These are phyloP conservation scores for Pseudogymnoascus sp. DNA, from an alignment of 2,329 filamentous ascomycete species.

Conservation along the genomic window DNA sequence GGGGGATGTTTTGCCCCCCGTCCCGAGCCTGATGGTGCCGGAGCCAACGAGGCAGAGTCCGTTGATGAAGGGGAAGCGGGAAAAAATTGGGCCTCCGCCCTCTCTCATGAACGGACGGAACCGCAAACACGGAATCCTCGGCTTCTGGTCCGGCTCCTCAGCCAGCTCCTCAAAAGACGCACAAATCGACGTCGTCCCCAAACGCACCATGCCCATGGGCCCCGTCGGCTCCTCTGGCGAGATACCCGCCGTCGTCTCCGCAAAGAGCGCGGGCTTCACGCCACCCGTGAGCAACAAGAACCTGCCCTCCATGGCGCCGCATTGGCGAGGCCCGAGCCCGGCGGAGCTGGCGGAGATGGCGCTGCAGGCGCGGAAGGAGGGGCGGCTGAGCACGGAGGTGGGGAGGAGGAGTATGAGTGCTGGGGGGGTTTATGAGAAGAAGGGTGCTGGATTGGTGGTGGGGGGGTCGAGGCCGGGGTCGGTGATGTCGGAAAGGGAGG, in stretches of 20 bases:
- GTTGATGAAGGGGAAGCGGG: neutral
- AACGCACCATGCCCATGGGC: neutral
- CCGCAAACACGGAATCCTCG: neutral
- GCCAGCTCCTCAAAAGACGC: neutral
- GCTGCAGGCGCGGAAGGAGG: neutral
- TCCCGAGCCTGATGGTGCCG: neutral
- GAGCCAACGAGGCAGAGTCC: neutral
- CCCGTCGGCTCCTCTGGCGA: neutral
- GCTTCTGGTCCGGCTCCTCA: neutral
- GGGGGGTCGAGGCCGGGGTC: neutral
- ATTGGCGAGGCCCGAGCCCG: constrained; percentile 9
- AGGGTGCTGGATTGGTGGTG: neutral
- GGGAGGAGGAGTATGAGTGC: neutral
- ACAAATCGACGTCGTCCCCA: neutral
- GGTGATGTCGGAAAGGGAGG: neutral
- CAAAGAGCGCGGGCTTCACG: neutral
- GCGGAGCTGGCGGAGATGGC: constrained; percentile 15
- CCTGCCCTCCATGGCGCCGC: neutral
- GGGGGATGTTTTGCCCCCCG: neutral
- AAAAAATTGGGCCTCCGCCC: neutral
- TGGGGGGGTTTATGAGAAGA: neutral
- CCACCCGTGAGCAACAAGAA: neutral
- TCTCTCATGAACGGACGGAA: neutral
- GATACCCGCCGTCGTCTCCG: neutral
- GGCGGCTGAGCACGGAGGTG: neutral